These are phyloP conservation scores for Curvularia eragrostidis DNA, from an alignment of 2,329 filamentous ascomycete genomes.

Conservation along the genomic window DNA sequence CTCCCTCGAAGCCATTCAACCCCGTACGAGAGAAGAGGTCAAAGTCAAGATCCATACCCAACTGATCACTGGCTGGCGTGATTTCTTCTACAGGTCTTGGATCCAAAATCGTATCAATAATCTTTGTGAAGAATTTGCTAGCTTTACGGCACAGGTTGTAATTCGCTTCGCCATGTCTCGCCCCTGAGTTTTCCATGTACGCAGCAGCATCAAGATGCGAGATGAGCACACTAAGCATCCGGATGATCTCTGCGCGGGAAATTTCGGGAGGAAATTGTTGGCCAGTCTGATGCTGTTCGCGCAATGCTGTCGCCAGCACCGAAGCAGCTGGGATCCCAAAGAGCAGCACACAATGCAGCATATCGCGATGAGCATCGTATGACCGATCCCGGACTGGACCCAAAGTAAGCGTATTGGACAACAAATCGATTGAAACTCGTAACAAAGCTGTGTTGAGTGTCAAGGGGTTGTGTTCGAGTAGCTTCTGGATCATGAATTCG, in stretches of 20 bases:
- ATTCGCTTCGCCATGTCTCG: constrained; percentile 43
- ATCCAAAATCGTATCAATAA: constrained; percentile 44
- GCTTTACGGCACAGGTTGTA: constrained; percentile 45
- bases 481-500: constrained; percentile 47
- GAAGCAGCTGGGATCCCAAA: constrained; percentile 40
- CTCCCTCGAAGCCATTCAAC: constrained; percentile 38
- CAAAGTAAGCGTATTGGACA: constrained; percentile 37
- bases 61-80: constrained; percentile 19
- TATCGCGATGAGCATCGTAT: constrained; percentile 44
- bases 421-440: constrained; percentile 35
- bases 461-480: constrained; percentile 37
- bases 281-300: constrained; percentile 35
- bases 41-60: constrained; percentile 27
- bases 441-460: constrained; percentile 35
- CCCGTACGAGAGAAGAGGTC: constrained; percentile 37
- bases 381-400: constrained; percentile 39
- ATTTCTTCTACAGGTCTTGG: constrained; percentile 23
- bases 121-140: constrained; percentile 35
- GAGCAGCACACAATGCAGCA: constrained; percentile 37
- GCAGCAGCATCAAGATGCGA: constrained; percentile 47
- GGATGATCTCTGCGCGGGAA: constrained; percentile 47
- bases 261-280: constrained; percentile 42
- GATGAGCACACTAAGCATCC: constrained; percentile 51
- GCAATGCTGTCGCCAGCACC: constrained; percentile 39
- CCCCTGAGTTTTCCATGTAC: constrained; percentile 39